Conservation (phyloP, 768 basidiomycete species). For the Russula foetens region DNA sequence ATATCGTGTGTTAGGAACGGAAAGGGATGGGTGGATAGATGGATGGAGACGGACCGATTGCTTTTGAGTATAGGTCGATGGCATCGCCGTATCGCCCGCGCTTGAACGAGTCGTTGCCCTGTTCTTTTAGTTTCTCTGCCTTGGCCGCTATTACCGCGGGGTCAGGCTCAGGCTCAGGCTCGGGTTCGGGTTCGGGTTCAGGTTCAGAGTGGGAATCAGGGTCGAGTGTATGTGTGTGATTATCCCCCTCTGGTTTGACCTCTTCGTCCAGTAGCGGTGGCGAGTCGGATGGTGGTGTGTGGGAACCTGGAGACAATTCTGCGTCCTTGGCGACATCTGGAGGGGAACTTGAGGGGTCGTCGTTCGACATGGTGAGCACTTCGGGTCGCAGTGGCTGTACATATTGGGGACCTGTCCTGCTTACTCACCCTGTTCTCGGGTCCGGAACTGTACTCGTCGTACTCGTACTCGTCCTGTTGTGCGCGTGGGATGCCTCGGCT, state of each 20-base stretch:
- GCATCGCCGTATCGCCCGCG: conserved; percentile 55
- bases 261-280: neutral
- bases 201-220: too few relatives aligned
- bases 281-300: neutral
- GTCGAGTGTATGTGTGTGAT: too few relatives aligned
- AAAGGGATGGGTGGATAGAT: neutral
- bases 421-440: conserved; percentile 10
- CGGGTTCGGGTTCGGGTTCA: neutral
- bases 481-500: neutral
- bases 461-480: neutral
- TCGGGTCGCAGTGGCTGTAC: neutral
- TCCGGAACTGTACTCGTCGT: too few relatives aligned
- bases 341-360: neutral
- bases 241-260: neutral
- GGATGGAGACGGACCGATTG: conserved; percentile 43
- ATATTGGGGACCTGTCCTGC: neutral
- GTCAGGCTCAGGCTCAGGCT: conserved; percentile 15
- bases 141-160: conserved; percentile 33
- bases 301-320: neutral
- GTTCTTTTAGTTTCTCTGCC: conserved; percentile 62
- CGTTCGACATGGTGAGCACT: conserved; percentile 2
- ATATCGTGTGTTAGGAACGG: neutral
- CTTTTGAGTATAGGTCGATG: conserved; percentile 66
- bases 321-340: neutral
- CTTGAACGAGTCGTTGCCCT: conserved; percentile 72